phyloP scores from a whole-genome alignment of 345 rosid species.

The Eucalyptus sp. region DNA sequence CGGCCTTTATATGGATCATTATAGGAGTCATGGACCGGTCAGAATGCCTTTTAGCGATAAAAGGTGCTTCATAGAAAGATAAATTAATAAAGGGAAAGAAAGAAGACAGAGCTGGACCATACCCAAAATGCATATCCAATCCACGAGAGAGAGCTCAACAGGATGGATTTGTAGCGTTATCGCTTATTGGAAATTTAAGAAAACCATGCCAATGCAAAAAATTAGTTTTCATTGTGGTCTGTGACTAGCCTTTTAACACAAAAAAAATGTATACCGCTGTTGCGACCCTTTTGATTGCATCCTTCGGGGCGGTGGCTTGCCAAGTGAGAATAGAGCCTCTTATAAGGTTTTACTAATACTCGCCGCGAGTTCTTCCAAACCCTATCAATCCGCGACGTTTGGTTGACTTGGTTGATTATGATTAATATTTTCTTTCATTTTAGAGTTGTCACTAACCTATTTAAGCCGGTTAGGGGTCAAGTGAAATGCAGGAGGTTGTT shows the following conservation, averaged over 20 bases:
- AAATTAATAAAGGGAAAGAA: background rate
- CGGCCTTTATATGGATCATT: background rate
- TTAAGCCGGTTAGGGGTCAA: background rate
- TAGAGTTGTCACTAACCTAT: background rate
- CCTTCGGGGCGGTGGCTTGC: background rate
- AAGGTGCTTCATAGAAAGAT: background rate
- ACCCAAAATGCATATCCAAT: background rate
- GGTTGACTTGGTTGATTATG: background rate
- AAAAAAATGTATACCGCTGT: background rate
- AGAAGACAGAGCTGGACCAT: background rate
- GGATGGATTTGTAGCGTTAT: background rate
- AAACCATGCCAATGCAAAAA: background rate
- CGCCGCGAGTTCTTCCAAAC: background rate
- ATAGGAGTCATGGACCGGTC: background rate
- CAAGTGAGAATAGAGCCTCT: background rate
- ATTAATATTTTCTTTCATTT: background rate
- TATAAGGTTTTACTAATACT: background rate
- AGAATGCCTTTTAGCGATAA: background rate
- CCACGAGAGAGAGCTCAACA: background rate
- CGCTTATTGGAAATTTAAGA: background rate
- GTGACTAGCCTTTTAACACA: background rate
- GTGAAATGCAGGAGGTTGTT: background rate
- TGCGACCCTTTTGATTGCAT: background rate
- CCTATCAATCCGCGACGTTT: background rate
- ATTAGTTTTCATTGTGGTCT: too few relatives aligned